Base-by-base conservation (phyloP, 1,139 yeast genomes). In the Lizanozyma gosingica region DNA sequence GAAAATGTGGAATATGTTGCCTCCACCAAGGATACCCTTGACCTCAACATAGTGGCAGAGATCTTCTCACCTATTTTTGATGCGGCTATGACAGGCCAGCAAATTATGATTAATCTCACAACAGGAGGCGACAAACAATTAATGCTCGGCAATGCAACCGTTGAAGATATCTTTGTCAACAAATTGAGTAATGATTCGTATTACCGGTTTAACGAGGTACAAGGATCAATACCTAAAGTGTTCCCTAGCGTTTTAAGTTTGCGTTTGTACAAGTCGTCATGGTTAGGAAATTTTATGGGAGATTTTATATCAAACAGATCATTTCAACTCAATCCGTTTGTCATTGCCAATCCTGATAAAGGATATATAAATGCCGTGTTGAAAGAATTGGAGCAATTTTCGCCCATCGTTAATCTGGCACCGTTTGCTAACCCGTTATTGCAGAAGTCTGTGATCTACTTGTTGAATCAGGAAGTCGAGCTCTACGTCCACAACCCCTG, bases 401-500 rank as follows among this genome's bases (percentile, higher is more conserved):
- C 11, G 11, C 29, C 29, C 29, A 22, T 6, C 11, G 11, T 22
- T 6, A 22, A 11, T 22, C 29, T 22, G 29, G 6, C 29, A 6
- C 9, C 6, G 11, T 22, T 22, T 33, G 14, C 43, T 42, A 48
- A 49, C 22, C 55, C 57, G 14, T 56, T 56, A 36, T 40, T 56
- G n/a, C 40, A 56, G 11, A 53, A 47, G 3, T 49, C 57, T 15
- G 51, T 51, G 11, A 48, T 57, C 35, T 60, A 57, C 40, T 45
- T 56, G 11, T 47, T 54, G 43, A 45, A 51, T 3, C 49, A 56
- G 2, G 58, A 54, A 34, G 50, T 55, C 4, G 58, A 54, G 37
- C 41, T 56, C 35, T 48, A 50, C 3, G 41, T 56, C 4, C 53
- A 43, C 44, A 57, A 57, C 37, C 62, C 62, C 2, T 39, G 46